Percentiles rank a stretch among this genome's conserved stretches.
These are phyloP conservation scores for Lignosus rhinocerotis DNA, from an alignment of 1,284 basidiomycete genomes.

Conservation along the genomic window DNA sequence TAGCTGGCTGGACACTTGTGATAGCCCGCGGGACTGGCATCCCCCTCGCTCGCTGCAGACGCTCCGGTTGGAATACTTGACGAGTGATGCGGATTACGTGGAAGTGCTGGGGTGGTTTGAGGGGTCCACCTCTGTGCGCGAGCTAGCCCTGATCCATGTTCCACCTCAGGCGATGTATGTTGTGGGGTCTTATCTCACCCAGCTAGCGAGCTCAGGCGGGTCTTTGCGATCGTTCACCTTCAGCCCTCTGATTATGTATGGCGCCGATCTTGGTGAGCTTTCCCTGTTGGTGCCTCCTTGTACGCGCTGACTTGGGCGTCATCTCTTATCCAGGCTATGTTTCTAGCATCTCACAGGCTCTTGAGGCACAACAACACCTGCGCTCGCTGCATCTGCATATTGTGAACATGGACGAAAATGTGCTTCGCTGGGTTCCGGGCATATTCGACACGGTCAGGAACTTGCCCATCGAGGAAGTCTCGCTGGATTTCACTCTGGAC, in stretches of 20 bases:
- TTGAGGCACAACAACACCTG: not conserved
- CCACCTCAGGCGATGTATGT: not conserved
- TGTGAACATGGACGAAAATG: not conserved
- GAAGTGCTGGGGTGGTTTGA: not conserved
- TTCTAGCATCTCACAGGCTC: not conserved
- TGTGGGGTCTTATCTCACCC: not conserved
- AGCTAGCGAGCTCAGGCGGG: not conserved
- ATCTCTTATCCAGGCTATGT: not conserved
- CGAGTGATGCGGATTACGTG: not conserved
- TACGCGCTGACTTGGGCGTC: not conserved
- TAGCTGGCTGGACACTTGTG: not conserved
- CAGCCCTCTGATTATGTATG: not conserved
- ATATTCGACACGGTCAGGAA: not conserved
- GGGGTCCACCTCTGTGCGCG: not conserved
- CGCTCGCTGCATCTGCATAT: not conserved
- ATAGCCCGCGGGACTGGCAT: not conserved
- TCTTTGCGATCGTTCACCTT: conserved; percentile 1
- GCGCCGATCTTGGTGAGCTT: not conserved
- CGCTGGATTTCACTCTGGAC: conserved; percentile 11
- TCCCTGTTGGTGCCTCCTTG: not conserved
- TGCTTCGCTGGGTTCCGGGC: conserved; percentile 4
- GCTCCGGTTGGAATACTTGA: not conserved
- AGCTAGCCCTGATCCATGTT: not conserved
- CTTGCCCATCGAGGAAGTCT: not conserved
- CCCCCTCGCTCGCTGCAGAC: not conserved